phyloP scores from a whole-genome alignment of 345 rosid species.

The Dipteronia dyeriana region DNA sequence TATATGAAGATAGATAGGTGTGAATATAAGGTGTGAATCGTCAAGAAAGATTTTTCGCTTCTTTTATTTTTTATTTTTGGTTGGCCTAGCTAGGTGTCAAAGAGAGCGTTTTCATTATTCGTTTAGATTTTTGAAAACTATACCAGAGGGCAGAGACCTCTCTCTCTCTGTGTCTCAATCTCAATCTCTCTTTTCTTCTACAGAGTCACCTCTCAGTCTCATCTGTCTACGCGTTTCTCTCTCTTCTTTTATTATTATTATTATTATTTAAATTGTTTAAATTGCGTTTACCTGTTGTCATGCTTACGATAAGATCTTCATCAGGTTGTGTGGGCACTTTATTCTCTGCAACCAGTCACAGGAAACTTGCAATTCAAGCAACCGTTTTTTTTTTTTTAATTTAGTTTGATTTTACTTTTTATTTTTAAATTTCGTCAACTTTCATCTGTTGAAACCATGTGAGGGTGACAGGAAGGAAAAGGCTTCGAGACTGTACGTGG shows the following conservation, averaged over 20 bases:
- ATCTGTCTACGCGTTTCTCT: conserved; percentile 86
- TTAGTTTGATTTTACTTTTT: neutral
- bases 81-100: conserved; percentile 40
- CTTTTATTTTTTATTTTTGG: no score
- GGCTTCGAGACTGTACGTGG: conserved; percentile 27
- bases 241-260: conserved; percentile 8
- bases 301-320: conserved; percentile 40
- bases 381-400: neutral
- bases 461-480: conserved; percentile 8
- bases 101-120: conserved; percentile 24
- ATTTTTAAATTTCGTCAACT: conserved; percentile 21
- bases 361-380: conserved; percentile 35
- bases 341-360: conserved; percentile 35
- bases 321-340: conserved; percentile 34
- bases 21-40: conserved; percentile 65
- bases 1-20: conserved; percentile 43
- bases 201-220: conserved; percentile 41
- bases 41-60: conserved; percentile 31
- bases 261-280: conserved; percentile 23
- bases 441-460: conserved; percentile 19
- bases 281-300: conserved; percentile 66
- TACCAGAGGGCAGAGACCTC: conserved; percentile 8
- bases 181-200: conserved; percentile 20
- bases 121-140: conserved; percentile 42
- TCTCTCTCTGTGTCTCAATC: conserved; percentile 17